Evolutionary conservation across 495 filamentous ascomycete genomes (phyloP).

Genomic region (Neurospora sp.): DNA sequence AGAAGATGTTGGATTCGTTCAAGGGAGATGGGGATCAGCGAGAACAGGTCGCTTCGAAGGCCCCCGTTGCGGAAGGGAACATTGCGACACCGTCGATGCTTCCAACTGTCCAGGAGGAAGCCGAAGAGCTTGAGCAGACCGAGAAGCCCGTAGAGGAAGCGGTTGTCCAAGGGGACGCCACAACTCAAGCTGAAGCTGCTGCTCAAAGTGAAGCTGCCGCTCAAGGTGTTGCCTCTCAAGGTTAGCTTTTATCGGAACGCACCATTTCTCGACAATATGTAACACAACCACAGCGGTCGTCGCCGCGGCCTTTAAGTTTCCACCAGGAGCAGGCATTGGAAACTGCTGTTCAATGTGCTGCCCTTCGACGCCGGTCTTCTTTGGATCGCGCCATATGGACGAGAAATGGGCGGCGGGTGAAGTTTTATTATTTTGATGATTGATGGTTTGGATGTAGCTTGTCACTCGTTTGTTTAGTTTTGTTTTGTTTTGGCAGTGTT

Average conservation of each 20-base stretch:
- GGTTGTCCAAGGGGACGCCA: background rate
- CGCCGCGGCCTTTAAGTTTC: background rate
- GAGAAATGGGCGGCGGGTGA: background rate
- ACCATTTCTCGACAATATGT: background rate
- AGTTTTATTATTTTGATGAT: background rate
- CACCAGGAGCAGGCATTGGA: too few species aligned
- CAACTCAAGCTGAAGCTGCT: background rate
- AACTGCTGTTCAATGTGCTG: background rate
- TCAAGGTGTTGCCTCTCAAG: background rate
- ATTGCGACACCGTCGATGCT: background rate
- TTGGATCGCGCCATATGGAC: background rate
- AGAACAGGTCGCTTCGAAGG: background rate
- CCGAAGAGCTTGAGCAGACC: background rate
- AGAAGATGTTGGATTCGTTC: background rate
- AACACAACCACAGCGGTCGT: background rate
- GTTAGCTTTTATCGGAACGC: background rate
- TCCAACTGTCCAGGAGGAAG: background rate
- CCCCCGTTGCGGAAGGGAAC: background rate
- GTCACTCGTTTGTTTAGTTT: background rate
- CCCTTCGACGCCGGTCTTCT: background rate
- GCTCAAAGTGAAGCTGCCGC: background rate
- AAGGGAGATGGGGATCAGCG: background rate
- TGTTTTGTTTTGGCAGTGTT: background rate
- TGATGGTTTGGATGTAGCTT: background rate
- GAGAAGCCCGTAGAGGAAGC: background rate